Base-by-base conservation (phyloP, 176 grass and related monocot species). In the Guadua angustifolia region DNA sequence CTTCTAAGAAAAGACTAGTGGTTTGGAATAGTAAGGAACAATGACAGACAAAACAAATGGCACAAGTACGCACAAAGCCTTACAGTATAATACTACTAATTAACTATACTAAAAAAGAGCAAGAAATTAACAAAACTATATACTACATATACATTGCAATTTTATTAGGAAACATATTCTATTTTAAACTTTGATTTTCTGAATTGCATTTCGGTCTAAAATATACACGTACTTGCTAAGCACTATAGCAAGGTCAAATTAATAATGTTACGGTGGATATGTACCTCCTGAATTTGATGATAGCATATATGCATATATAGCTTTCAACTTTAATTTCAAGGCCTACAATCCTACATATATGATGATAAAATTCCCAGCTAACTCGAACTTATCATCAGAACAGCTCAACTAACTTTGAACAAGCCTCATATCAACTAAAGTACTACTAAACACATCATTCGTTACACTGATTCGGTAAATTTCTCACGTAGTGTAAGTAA, bases 331-430 rank as follows among this genome's bases (percentile, higher is more conserved):
- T 49, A 7, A 72, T 35, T 72, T 59, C 1, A 66, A 50, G 10
- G 6, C 10, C 16, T 64, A 19, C 9, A 57, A 57, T n/a, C 19
- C 53, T 57, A 57, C 21, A 57, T 42, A 53, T 66, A 21, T 71
- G 17, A 18, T 29, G 16, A 64, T 71, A 21, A 53, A 44, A 52
- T 64, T 35, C 39, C 35, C 13, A 82, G 36, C 83, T 82, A 55
- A 66, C 66, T 85, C 39, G 61, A 83, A 50, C 4, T 49, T 29
- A 68, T 45, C 60, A 50, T 14, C 14, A 79, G 46, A 21, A 42
- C 25, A 66, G 66, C 49, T 86, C 73, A 83, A 76, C 83, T 3
- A 89, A 81, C 53, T 81, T 81, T 49, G 42, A 80, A 79, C 61
- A 80, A 60, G n/a, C 56, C 67, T 39, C 40, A 32, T 60, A 51